Evolutionary conservation across 2,329 filamentous ascomycete genomes (phyloP).

Genomic region (Malbranchea cinnamomea): DNA sequence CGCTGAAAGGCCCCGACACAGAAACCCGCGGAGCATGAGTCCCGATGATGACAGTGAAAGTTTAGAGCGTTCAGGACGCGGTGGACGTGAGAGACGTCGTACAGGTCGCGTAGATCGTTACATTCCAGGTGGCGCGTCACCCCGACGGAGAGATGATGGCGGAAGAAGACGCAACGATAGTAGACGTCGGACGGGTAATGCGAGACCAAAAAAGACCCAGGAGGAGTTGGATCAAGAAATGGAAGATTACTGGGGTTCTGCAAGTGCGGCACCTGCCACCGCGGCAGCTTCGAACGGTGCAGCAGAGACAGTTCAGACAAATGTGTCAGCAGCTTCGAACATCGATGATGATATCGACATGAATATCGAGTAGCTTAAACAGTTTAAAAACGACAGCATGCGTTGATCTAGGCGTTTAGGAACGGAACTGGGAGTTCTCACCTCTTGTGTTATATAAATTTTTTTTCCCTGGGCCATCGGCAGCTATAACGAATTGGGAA

Average conservation of each 20-base stretch:
- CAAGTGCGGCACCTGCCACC: slow-evolving; percentile 23
- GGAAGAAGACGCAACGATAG: slow-evolving; percentile 32
- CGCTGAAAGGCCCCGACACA: slow-evolving; percentile 33
- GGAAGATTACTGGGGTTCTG: slow-evolving; percentile 70
- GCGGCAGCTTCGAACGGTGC: slow-evolving; percentile 11
- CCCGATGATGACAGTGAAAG: slow-evolving; percentile 20
- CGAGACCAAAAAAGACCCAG: slow-evolving; percentile 64
- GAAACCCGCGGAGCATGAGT: slow-evolving; percentile 29
- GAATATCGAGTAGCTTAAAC: too few relatives aligned
- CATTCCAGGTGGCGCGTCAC: slow-evolving; percentile 44
- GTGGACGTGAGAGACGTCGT: slow-evolving; percentile 27
- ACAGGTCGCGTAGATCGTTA: slow-evolving; percentile 56
- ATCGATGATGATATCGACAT: slow-evolving; percentile 13
- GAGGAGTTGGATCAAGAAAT: slow-evolving; percentile 93
- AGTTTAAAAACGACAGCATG: too few relatives aligned
- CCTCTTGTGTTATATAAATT: too few relatives aligned
- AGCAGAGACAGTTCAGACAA: slow-evolving; percentile 1
- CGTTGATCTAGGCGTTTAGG: too few relatives aligned
- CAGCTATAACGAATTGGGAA: too few relatives aligned
- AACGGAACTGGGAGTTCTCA: too few relatives aligned
- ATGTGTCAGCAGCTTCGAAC: neutral
- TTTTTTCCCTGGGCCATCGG: too few relatives aligned
- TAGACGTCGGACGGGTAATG: slow-evolving; percentile 31
- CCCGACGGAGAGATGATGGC: slow-evolving; percentile 31
- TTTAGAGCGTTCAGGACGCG: slow-evolving; percentile 26